Evolutionary conservation across 129 eudicot species (phyloP).

Genomic region (Silybum marianum): DNA sequence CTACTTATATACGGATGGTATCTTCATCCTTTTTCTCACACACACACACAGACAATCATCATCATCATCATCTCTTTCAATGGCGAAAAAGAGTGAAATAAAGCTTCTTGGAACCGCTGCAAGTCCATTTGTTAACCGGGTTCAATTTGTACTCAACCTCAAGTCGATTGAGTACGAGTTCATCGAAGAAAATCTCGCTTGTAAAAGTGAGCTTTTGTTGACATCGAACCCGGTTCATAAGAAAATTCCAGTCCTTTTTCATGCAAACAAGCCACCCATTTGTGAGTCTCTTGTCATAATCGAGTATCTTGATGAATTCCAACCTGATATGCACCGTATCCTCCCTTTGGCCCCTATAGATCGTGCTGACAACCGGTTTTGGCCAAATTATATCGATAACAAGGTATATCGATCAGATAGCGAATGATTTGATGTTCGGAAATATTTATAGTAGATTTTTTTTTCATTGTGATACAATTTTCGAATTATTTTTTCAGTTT

Average conservation of each 20-base stretch:
- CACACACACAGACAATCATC: too few relatives aligned
- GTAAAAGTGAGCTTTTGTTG: not conserved
- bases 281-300: conserved; percentile 50
- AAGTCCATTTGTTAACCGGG: not conserved
- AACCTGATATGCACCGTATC: conserved; percentile 27
- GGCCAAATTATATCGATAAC: conserved; percentile 46
- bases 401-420: conserved; percentile 23
- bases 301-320: conserved; percentile 45
- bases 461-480: not conserved
- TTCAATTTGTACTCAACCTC: not conserved
- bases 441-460: not conserved
- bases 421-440: not conserved
- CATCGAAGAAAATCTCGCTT: not conserved
- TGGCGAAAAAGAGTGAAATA: not conserved
- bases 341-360: conserved; percentile 51
- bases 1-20: not conserved
- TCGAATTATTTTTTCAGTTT: too few relatives aligned
- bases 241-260: not conserved
- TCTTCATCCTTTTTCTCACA: too few relatives aligned
- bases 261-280: conserved; percentile 2
- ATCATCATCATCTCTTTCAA: not conserved
- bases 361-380: conserved; percentile 43
- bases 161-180: not conserved
- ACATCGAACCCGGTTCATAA: not conserved
- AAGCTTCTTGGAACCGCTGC: not conserved